Evolutionary conservation across 2,329 filamentous ascomycete species (phyloP).

Genomic region (Fusarium mangiferae): DNA sequence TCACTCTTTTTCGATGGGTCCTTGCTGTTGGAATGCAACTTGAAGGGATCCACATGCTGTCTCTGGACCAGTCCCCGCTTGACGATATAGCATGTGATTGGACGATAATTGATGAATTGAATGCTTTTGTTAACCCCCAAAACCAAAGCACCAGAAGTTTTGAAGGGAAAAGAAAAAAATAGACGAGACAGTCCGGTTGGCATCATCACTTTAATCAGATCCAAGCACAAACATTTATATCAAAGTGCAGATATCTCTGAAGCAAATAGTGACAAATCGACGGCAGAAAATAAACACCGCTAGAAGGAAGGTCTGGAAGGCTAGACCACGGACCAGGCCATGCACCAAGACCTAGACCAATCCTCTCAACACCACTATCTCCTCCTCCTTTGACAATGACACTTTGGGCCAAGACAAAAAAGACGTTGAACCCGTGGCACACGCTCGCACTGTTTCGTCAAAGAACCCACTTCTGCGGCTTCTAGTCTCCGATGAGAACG

Average conservation of each 20-base stretch:
- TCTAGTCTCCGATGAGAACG: conserved; percentile 18
- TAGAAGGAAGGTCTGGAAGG: conserved; percentile 12
- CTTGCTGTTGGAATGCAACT: conserved; percentile 18
- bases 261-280: neutral
- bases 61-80: conserved; percentile 18
- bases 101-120: conserved; percentile 21
- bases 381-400: neutral
- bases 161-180: neutral
- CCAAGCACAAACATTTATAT: neutral
- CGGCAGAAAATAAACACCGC: neutral
- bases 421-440: conserved; percentile 37
- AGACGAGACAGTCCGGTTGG: neutral
- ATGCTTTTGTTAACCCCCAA: conserved; percentile 20
- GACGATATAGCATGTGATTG: conserved; percentile 24
- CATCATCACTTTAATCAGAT: neutral
- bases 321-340: conserved; percentile 20
- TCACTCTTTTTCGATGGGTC: conserved; percentile 29
- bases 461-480: conserved; percentile 32
- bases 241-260: neutral
- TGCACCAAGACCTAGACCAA: conserved; percentile 11
- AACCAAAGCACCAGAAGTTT: neutral
- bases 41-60: conserved; percentile 29
- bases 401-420: conserved; percentile 16
- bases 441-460: conserved; percentile 18
- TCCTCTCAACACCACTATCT: conserved; percentile 8